Evolutionary conservation across 1,284 basidiomycete species (phyloP).

Genomic region (Veloboletus limbatus): DNA sequence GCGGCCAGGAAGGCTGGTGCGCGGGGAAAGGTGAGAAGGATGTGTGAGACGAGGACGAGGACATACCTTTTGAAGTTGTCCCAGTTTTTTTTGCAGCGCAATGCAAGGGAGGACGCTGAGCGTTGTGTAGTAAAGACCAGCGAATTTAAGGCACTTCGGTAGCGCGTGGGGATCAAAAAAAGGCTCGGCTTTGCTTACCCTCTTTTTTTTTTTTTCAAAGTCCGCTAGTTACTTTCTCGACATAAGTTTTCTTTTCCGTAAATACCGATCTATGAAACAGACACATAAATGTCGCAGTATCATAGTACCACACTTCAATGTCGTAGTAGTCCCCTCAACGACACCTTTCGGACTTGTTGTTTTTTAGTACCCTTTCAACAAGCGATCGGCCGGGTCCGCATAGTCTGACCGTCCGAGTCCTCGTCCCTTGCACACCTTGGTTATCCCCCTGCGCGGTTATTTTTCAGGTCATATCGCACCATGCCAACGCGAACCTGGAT

Average conservation of each 20-base stretch:
- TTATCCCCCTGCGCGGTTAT: slow-evolving; percentile 15
- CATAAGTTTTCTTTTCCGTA: slow-evolving; percentile 27
- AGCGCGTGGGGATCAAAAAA: slow-evolving; percentile 49
- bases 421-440: slow-evolving; percentile 21
- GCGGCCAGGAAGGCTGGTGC: slow-evolving; percentile 43
- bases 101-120: slow-evolving; percentile 42
- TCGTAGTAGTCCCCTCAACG: not conserved
- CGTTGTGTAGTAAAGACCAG: slow-evolving; percentile 30
- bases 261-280: slow-evolving; percentile 23
- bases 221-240: slow-evolving; percentile 30
- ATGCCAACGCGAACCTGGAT: slow-evolving; percentile 13
- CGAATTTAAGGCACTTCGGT: slow-evolving; percentile 41
- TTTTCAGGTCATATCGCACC: slow-evolving; percentile 3
- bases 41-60: not conserved
- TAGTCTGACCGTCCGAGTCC: slow-evolving; percentile 14
- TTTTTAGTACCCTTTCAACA: no score
- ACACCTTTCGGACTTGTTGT: no score
- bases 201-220: slow-evolving; percentile 44
- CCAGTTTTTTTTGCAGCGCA: slow-evolving; percentile 37
- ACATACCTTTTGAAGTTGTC: slow-evolving; percentile 43
- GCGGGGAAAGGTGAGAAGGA: slow-evolving; percentile 14
- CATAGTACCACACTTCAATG: not conserved
- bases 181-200: slow-evolving; percentile 50
- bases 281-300: not conserved
- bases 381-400: slow-evolving; percentile 20